Conservation (phyloP, 2,329 filamentous ascomycete genomes). For the Xylaria sp. region DNA sequence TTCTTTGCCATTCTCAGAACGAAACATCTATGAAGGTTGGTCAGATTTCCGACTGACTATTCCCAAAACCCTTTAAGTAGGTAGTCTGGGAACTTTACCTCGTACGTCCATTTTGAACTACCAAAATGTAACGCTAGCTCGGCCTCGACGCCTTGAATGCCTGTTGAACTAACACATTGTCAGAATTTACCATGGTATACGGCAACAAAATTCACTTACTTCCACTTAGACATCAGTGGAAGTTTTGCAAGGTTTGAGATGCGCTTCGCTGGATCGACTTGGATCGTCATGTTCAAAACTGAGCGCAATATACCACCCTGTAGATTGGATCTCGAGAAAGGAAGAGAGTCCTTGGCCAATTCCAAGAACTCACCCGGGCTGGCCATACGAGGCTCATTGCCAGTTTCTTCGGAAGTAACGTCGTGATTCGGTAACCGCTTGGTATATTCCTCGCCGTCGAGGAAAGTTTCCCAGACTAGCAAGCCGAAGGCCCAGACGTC, state of each 20-base stretch:
- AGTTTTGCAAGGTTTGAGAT: slow-evolving; percentile 8
- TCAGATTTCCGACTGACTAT: too few species aligned
- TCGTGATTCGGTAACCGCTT: slow-evolving; percentile 2
- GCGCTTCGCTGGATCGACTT: slow-evolving; percentile 9
- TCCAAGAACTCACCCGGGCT: slow-evolving; percentile 4
- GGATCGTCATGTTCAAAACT: slow-evolving; percentile 9
- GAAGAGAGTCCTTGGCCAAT: slow-evolving; percentile 9
- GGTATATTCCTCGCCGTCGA: slow-evolving; percentile 10
- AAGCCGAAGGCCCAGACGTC: slow-evolving; percentile 17
- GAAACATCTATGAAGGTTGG: slow-evolving; percentile 9
- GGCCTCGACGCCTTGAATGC: slow-evolving; percentile 9
- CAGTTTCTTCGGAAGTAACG: neutral
- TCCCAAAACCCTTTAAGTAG: neutral
- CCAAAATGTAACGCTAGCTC: slow-evolving; percentile 16
- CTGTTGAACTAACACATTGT: neutral
- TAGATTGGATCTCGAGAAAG: slow-evolving; percentile 7
- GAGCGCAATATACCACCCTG: slow-evolving; percentile 4
- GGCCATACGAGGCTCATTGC: neutral
- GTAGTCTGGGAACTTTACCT: slow-evolving; percentile 1
- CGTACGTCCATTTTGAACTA: slow-evolving; percentile 14
- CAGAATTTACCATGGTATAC: neutral
- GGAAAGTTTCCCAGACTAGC: slow-evolving; percentile 10
- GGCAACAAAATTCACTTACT: neutral
- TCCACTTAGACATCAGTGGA: slow-evolving; percentile 13
- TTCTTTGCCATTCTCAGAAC: slow-evolving; percentile 8